Conservation (phyloP, 164 flowering plant species). For the Magnolia kwangsiensis region DNA sequence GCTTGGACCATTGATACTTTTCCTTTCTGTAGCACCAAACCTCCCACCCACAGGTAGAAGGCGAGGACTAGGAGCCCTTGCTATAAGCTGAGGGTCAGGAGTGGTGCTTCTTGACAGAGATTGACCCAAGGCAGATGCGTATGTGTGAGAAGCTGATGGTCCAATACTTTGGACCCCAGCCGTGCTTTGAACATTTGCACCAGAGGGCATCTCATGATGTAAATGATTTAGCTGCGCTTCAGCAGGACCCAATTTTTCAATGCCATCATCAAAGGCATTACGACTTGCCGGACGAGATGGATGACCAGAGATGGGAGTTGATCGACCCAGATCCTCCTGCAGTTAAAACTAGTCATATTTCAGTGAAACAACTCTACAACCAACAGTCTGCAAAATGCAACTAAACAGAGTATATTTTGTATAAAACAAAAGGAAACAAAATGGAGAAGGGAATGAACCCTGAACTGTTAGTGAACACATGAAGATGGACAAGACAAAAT, state of each 20-base stretch:
- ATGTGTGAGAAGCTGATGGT: conserved; percentile 48
- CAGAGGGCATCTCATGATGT: conserved; percentile 42
- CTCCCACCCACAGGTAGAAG: conserved; percentile 72
- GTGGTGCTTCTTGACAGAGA: conserved; percentile 75
- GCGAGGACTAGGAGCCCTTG: conserved; percentile 73
- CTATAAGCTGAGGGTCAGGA: conserved; percentile 69
- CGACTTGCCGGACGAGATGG: conserved; percentile 79
- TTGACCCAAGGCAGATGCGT: conserved; percentile 71
- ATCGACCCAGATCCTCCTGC: conserved; percentile 64
- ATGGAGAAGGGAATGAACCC: too few species aligned
- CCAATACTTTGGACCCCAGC: conserved; percentile 31
- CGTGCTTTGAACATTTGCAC: conserved; percentile 31
- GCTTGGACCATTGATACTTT: conserved; percentile 33
- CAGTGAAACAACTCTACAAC: conserved; percentile 2
- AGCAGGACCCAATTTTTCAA: conserved; percentile 34
- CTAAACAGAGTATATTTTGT: background rate
- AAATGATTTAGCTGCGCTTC: conserved; percentile 56
- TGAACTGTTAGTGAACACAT: too few species aligned
- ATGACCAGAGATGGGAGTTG: conserved; percentile 40
- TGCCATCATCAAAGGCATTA: conserved; percentile 53
- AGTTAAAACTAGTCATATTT: conserved; percentile 6
- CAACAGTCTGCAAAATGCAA: background rate
- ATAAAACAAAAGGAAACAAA: too few species aligned
- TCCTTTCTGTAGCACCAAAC: conserved; percentile 45
- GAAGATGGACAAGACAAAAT: too few species aligned